phyloP scores from a whole-genome alignment of 2,329 filamentous ascomycete genomes.

The Aspergillus sp. region DNA sequence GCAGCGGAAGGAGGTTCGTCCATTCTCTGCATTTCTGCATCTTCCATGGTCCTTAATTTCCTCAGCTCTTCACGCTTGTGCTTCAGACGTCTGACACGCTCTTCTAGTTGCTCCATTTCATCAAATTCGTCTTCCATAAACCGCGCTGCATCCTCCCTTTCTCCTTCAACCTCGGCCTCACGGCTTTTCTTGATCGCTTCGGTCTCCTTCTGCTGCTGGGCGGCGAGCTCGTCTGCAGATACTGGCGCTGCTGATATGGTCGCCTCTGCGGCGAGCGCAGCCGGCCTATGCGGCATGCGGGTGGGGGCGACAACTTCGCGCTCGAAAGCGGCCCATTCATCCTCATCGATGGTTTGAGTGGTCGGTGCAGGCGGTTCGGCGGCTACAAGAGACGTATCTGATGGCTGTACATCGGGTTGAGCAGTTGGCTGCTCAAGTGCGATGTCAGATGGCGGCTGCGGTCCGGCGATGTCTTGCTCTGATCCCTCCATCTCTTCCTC shows the following conservation, averaged over 20 bases:
- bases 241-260: conserved; percentile 71
- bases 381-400: conserved; percentile 12
- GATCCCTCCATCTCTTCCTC: conserved; percentile 30
- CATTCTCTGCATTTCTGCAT: conserved; percentile 25
- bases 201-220: conserved; percentile 52
- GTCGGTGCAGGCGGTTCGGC: conserved; percentile 14
- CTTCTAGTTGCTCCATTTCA: conserved; percentile 78
- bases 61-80: conserved; percentile 70
- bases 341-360: conserved; percentile 61
- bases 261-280: conserved; percentile 46
- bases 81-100: conserved; percentile 67
- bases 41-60: conserved; percentile 36
- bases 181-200: conserved; percentile 45
- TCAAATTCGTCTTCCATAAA: conserved; percentile 77
- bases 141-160: conserved; percentile 73
- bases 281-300: conserved; percentile 32
- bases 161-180: conserved; percentile 63
- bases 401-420: conserved; percentile 8
- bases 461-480: conserved; percentile 29
- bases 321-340: conserved; percentile 85
- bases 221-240: conserved; percentile 63
- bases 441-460: conserved; percentile 21
- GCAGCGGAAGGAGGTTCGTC: conserved; percentile 29
- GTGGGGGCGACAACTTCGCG: conserved; percentile 67
- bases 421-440: conserved; percentile 16